phyloP scores from a whole-genome alignment of 2,329 filamentous ascomycete species.

The Colletotrichum destructivum region DNA sequence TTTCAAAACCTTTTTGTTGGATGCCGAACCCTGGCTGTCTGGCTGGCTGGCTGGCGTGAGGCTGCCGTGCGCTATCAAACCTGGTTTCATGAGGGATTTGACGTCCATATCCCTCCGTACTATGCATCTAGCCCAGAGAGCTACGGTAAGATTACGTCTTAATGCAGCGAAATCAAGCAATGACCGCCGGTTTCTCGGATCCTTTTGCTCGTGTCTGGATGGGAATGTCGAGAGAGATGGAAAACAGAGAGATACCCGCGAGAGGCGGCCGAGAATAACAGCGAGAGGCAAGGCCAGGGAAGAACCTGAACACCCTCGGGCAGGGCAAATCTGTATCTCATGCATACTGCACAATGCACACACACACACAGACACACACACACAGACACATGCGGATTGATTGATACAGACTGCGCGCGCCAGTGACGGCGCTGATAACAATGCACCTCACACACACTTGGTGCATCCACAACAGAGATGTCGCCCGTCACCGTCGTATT shows the following conservation, averaged over 20 bases:
- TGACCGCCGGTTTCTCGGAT: slow-evolving; percentile 14
- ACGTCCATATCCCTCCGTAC: slow-evolving; percentile 5
- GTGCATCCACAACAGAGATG: background rate
- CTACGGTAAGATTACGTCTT: slow-evolving; percentile 42
- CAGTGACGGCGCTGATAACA: background rate
- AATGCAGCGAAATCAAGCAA: slow-evolving; percentile 36
- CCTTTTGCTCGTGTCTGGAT: background rate
- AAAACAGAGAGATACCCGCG: slow-evolving; percentile 14
- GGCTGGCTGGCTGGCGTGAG: slow-evolving; percentile 16
- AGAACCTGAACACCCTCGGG: background rate
- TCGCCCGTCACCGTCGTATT: background rate
- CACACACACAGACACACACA: too few species aligned
- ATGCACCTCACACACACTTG: background rate
- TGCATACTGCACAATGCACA: background rate
- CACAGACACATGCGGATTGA: too few species aligned
- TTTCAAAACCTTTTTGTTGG: slow-evolving; percentile 32
- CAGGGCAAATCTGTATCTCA: background rate
- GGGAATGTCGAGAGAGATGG: background rate
- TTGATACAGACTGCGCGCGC: slow-evolving; percentile 20
- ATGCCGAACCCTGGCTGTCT: slow-evolving; percentile 24
- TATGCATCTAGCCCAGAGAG: background rate
- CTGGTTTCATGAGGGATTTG: slow-evolving; percentile 42
- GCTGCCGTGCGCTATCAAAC: slow-evolving; percentile 34
- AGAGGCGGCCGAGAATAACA: slow-evolving; percentile 39
- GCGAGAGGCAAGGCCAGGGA: slow-evolving; percentile 24